Percentiles rank a stretch among this genome's conserved stretches.
phyloP scores from a whole-genome alignment of 805 yeast genomes.

The Aciculoconidium aculeatum region DNA sequence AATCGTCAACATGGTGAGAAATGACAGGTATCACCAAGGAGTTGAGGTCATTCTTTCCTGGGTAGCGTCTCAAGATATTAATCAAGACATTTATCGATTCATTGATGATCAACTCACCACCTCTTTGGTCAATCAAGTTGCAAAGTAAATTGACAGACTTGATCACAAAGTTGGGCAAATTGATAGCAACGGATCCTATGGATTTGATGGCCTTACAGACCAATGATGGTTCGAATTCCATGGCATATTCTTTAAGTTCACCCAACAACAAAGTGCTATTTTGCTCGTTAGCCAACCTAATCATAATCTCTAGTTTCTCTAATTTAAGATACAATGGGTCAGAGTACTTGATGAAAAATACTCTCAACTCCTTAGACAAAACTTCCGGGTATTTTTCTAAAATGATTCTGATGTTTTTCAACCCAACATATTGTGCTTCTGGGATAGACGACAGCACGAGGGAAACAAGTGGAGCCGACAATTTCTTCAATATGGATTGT shows the following conservation, averaged over 20 bases:
- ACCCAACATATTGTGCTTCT: constrained; percentile 90
- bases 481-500: constrained; percentile 51
- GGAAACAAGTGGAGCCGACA: constrained; percentile 83
- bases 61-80: constrained; percentile 62
- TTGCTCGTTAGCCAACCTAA: constrained; percentile 57
- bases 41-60: constrained; percentile 42
- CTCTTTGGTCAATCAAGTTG: constrained; percentile 54
- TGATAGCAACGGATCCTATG: constrained; percentile 67
- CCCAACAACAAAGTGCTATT: constrained; percentile 56
- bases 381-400: constrained; percentile 83
- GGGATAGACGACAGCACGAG: constrained; percentile 77
- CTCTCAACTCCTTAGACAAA: constrained; percentile 72
- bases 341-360: constrained; percentile 83
- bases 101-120: constrained; percentile 54
- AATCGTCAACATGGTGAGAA: constrained; percentile 40
- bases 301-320: constrained; percentile 71
- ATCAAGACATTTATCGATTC: constrained; percentile 59
- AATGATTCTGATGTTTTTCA: constrained; percentile 84
- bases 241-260: constrained; percentile 73
- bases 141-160: constrained; percentile 58
- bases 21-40: constrained; percentile 53
- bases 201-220: constrained; percentile 62
- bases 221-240: constrained; percentile 80
- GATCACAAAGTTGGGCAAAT: constrained; percentile 45
- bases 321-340: constrained; percentile 75